A percentile compares a stretch with the other conserved stretches of the same genome.
Evolutionary conservation across 208 protist genomes (phyloP).

Genomic region (Acanthamoeba quina): DNA sequence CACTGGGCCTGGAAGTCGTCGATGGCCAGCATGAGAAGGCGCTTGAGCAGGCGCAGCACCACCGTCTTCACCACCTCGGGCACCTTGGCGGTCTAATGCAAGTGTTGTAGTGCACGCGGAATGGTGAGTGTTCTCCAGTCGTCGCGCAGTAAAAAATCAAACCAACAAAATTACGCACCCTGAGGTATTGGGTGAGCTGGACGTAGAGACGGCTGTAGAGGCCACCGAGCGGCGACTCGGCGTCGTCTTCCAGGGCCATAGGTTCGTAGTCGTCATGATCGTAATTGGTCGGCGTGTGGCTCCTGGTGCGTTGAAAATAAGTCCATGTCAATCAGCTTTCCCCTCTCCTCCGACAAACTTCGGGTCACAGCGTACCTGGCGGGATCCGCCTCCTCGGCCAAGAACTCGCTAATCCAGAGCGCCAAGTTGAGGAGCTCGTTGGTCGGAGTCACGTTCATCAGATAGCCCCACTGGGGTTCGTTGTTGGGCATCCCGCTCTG

Average conservation of each 20-base stretch:
- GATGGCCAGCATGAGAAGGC: constrained; percentile 11
- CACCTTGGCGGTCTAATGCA: neutral
- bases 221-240: neutral
- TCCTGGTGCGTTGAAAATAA: neutral
- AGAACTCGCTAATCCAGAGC: constrained; percentile 40
- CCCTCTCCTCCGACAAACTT: neutral
- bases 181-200: constrained; percentile 34
- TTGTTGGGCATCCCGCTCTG: constrained; percentile 55
- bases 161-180: neutral
- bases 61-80: constrained; percentile 35
- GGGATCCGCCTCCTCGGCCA: constrained; percentile 1
- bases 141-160: neutral
- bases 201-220: constrained; percentile 17
- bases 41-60: constrained; percentile 41
- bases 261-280: neutral
- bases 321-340: neutral
- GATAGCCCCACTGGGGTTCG: constrained; percentile 53
- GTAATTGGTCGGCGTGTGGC: neutral
- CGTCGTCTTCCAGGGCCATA: neutral
- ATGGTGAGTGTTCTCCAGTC: too few species aligned
- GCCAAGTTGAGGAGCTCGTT: constrained; percentile 65
- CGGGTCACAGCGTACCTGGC: neutral
- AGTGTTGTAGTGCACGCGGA: too few species aligned
- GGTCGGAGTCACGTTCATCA: constrained; percentile 24
- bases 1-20: neutral